Base-by-base conservation (phyloP, 2,329 filamentous ascomycete genomes). In the Uncinocarpus reesii region DNA sequence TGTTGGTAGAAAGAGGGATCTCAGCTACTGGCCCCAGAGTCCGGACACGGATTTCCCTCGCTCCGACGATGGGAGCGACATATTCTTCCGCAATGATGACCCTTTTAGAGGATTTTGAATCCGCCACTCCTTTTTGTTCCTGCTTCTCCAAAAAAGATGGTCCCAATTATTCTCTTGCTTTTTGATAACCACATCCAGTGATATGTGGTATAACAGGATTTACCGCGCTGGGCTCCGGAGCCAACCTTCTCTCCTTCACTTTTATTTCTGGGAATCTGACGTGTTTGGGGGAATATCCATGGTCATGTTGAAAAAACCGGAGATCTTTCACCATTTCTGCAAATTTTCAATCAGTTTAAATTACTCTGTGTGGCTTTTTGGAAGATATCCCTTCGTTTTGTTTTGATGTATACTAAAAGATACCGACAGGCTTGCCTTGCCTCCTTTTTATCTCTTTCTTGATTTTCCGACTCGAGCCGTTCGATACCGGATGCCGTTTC, bases 21-120 rank as follows among this genome's bases (percentile, higher is more conserved):
- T 60, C 26, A 63, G 56, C 47, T 58, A 61, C 34, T 65, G 62
- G 60, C 62, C 60, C 48, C 55, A 59, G 42, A 56, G 53, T 35
- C 61, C 60, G 28, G 62, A 65, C 1, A 57, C 61, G 42, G 66
- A 67, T 35, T 63, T 59, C 31, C 59, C 60, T 29, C 59, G 58
- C 20, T 60, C 63, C 42, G 62, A 62, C 37, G 65, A 62, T 47
- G 63, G 62, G 26, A 62, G 62, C 54, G 68, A 70, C 24, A 54
- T 61, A 24, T 66, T 64, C 23, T 66, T 61, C 47, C 64, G 63
- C 16, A 58, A 62, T 48, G 66, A 70, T 24, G 71, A 74, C 61
- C 68, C 69, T 0, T 74, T 73, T 52, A 61, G 64, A 3, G 71
- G 67, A 5, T 73, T 73, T 49, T 74, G 57, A 60, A 32, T 32